Evolutionary conservation across 257 asterid species (phyloP).

Genomic region (Nicotiana sylvestris): DNA sequence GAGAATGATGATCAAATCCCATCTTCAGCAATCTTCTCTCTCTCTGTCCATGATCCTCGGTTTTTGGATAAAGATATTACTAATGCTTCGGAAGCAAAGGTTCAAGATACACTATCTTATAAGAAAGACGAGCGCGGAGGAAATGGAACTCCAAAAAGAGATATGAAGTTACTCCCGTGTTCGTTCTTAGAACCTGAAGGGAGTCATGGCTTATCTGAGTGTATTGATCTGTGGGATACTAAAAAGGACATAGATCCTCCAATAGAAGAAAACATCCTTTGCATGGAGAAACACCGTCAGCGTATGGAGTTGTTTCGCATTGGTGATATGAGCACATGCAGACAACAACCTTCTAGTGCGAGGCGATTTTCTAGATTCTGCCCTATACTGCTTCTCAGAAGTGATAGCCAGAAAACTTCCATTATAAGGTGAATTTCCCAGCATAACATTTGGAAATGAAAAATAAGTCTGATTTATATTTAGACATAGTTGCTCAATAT

Average conservation of each 20-base stretch:
- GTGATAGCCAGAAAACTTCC: conserved; percentile 39
- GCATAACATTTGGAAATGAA: background rate
- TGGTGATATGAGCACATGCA: conserved; percentile 32
- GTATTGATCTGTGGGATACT: conserved; percentile 63
- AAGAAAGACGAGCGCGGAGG: conserved; percentile 29
- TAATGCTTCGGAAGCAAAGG: conserved; percentile 27
- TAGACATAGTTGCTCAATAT: background rate
- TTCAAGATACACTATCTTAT: conserved; percentile 16
- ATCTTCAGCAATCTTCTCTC: conserved; percentile 43
- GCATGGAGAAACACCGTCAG: conserved; percentile 51
- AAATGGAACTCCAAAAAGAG: conserved; percentile 8
- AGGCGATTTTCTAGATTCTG: conserved; percentile 41
- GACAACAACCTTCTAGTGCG: conserved; percentile 34
- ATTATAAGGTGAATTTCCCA: conserved; percentile 41
- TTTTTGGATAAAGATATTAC: conserved; percentile 17
- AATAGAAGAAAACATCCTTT: conserved; percentile 59
- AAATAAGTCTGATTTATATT: background rate
- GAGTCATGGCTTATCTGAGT: conserved; percentile 15
- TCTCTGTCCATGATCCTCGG: conserved; percentile 77
- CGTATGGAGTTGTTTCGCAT: conserved; percentile 48
- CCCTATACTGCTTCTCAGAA: conserved; percentile 62
- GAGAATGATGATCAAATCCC: conserved; percentile 30
- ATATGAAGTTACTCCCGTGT: conserved; percentile 19
- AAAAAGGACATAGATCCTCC: conserved; percentile 55
- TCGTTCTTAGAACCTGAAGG: conserved; percentile 26